Evolutionary conservation across 371 early-diverging fungal genomes (phyloP), one percentile per base, ranked within the genome.

Genomic region (Mortierella sp.): DNA sequence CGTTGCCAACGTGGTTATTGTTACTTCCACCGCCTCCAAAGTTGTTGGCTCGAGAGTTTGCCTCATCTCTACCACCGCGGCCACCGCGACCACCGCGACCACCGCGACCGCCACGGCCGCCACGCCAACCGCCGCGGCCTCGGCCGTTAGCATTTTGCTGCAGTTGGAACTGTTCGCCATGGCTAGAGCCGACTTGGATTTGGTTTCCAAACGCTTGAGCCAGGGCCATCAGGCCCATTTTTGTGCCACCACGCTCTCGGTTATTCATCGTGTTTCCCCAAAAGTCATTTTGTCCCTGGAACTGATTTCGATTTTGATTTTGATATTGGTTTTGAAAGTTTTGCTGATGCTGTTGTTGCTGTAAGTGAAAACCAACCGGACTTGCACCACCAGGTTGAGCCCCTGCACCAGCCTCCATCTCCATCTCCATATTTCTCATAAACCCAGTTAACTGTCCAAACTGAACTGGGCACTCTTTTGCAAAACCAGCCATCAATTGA

Each of bases 401-500:
- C 8, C 61, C 34, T 26, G 26, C 49, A 9, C 58, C 61, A 49
- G n/a, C 51, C 28, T 31, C 79, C 67, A 72, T 61, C 49, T 78
- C 79, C 37, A 51, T 58, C 37, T 78, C 79, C 73, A 78, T 72
- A 19, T 45, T 45, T 47, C 37, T 68, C 79, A 78, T 78, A 37
- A 73, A 70, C 22, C 61, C 73, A 2, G 70, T 70, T 13, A 78
- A 28, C 58, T 78, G 79, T 31, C 35, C 66, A 68, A 78, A 78
- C 61, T 78, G 79, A 17, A 73, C 61, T 1, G 79, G 79, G 12
- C 68, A 78, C 55, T 78, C 79, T 34, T 42, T 68, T 13, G 79
- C 79, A 61, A 78, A 78, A 6, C 69, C 73, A 8, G 62, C 62
- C 79, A 78, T 78, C 22, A 69, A 19, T 5, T 34, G 49, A 0